phyloP scores from a whole-genome alignment of 2,329 filamentous ascomycete genomes.

The Fulvia fulva region DNA sequence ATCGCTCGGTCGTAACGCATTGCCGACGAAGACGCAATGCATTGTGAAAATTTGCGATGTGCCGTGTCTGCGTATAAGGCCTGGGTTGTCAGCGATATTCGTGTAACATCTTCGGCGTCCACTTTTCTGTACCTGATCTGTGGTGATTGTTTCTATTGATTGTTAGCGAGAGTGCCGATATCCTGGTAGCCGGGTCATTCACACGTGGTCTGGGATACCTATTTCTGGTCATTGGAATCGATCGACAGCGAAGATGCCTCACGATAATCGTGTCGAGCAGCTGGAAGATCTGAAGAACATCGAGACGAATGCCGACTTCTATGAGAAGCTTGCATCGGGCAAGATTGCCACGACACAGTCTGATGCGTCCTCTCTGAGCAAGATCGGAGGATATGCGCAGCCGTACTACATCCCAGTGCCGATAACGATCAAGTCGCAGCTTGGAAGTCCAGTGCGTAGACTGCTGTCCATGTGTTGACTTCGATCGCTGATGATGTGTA shows the following conservation, averaged over 20 bases:
- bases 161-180: neutral
- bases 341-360: conserved; percentile 20
- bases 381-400: conserved; percentile 7
- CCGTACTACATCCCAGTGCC: conserved; percentile 31
- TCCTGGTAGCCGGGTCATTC: neutral
- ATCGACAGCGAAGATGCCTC: conserved; percentile 18
- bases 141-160: neutral
- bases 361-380: conserved; percentile 12
- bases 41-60: neutral
- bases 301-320: conserved; percentile 26
- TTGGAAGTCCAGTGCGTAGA: conserved; percentile 23
- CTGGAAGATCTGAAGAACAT: conserved; percentile 28
- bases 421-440: conserved; percentile 30
- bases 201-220: neutral
- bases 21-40: neutral
- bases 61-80: neutral
- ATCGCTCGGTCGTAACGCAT: neutral
- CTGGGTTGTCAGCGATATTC: neutral
- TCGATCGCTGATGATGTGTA: conserved; percentile 14
- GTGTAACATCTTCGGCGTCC: neutral
- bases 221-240: neutral
- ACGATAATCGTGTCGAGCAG: conserved; percentile 27
- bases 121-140: neutral
- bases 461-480: neutral
- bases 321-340: conserved; percentile 27